Percentiles rank a stretch among this genome's conserved stretches.
phyloP scores from a whole-genome alignment of 2,329 filamentous ascomycete genomes.

The Scolecobasidium constrictum region DNA sequence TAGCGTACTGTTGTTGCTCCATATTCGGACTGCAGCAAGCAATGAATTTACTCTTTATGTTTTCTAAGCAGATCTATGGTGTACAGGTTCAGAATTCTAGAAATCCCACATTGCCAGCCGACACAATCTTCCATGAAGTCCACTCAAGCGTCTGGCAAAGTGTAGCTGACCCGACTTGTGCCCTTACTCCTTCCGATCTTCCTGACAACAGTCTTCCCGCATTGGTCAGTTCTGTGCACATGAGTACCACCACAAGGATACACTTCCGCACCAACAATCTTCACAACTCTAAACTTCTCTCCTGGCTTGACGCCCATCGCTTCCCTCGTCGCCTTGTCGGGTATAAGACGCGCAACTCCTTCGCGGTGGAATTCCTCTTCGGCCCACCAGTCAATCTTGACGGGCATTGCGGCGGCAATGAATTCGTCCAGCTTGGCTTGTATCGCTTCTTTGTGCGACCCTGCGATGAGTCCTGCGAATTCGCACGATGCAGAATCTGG shows the following conservation, averaged over 20 bases:
- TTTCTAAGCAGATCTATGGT: no score
- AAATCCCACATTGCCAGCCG: no score
- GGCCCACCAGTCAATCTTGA: slow-evolving; percentile 56
- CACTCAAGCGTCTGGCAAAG: slow-evolving; percentile 14
- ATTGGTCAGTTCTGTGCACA: slow-evolving; percentile 48
- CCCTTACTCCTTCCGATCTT: slow-evolving; percentile 58
- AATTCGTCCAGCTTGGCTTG: slow-evolving; percentile 51
- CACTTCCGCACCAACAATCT: slow-evolving; percentile 55
- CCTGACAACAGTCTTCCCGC: slow-evolving; percentile 51
- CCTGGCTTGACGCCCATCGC: slow-evolving; percentile 15
- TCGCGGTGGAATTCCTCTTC: slow-evolving; percentile 44
- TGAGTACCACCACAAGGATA: slow-evolving; percentile 72
- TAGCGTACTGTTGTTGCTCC: no score
- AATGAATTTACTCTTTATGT: no score
- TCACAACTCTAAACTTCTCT: slow-evolving; percentile 46
- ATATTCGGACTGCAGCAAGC: no score
- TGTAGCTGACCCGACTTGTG: slow-evolving; percentile 45
- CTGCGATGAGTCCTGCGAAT: slow-evolving; percentile 56
- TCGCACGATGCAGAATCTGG: slow-evolving; percentile 57
- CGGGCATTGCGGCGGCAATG: slow-evolving; percentile 28
- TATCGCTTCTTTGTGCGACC: slow-evolving; percentile 36
- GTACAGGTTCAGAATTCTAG: no score
- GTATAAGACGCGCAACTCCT: slow-evolving; percentile 36
- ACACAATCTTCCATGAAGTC: no score
- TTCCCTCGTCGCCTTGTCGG: slow-evolving; percentile 32